Evolutionary conservation across 2,329 filamentous ascomycete genomes (phyloP).

Genomic region (Xylaria sp.): DNA sequence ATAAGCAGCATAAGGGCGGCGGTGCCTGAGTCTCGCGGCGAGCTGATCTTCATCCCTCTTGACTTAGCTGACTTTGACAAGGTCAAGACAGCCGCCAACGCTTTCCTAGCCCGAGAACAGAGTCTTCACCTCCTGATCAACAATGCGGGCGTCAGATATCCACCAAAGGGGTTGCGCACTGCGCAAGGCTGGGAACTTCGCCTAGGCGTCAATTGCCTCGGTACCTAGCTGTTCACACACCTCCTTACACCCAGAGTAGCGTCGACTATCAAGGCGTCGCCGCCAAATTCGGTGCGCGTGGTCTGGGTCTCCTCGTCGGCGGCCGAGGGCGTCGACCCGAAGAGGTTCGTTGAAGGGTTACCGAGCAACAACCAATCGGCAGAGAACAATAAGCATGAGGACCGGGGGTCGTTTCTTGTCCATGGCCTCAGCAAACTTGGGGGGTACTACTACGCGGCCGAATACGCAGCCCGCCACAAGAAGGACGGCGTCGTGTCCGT

Average conservation of each 20-base stretch:
- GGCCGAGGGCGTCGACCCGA: not conserved
- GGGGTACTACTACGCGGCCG: conserved; percentile 18
- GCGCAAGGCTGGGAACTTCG: conserved; percentile 38
- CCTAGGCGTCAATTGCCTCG: conserved; percentile 35
- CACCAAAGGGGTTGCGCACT: conserved; percentile 16
- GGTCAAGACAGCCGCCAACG: too few species aligned
- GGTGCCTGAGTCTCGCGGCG: too few species aligned
- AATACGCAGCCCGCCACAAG: conserved; percentile 23
- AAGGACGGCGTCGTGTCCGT: conserved; percentile 19
- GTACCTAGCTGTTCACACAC: conserved; percentile 32
- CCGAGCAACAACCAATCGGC: not conserved
- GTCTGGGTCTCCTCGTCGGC: conserved; percentile 33
- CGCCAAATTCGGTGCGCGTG: conserved; percentile 27
- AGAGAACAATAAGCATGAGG: not conserved
- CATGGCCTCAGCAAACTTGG: conserved; percentile 20
- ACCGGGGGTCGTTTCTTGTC: not conserved
- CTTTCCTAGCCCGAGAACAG: conserved; percentile 18
- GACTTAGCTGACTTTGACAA: too few species aligned
- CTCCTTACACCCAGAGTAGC: conserved; percentile 29
- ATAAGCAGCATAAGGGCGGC: too few species aligned
- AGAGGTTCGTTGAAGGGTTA: not conserved
- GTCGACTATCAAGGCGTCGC: conserved; percentile 17
- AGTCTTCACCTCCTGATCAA: conserved; percentile 29
- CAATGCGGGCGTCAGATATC: conserved; percentile 22
- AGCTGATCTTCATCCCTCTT: too few species aligned